These are phyloP conservation scores for Clathrus columnatus DNA, from an alignment of 768 basidiomycete genomes.

Conservation along the genomic window DNA sequence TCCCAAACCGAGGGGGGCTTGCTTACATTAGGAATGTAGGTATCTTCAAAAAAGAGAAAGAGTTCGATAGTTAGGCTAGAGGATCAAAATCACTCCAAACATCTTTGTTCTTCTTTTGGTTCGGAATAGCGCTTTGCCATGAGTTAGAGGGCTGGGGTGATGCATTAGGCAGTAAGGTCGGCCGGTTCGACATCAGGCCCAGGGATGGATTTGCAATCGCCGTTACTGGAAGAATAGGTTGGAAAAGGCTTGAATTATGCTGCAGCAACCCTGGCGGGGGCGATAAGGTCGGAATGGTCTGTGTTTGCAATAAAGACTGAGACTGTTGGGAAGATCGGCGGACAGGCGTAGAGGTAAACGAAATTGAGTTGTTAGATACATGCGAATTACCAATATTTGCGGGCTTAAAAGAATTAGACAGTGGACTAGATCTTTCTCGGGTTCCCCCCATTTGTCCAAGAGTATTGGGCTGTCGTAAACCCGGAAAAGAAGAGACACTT, in stretches of 20 bases:
- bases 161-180: constrained; percentile 23
- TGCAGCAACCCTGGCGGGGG: too few species aligned
- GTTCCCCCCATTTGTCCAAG: constrained; percentile 9
- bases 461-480: constrained; percentile 19
- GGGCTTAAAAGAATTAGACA: constrained; percentile 17
- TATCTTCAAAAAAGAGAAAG: neutral
- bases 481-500: constrained; percentile 23
- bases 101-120: constrained; percentile 44
- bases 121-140: constrained; percentile 28
- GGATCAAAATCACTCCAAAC: constrained; percentile 84
- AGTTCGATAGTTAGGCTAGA: constrained; percentile 35
- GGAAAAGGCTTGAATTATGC: constrained; percentile 5
- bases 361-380: constrained; percentile 10
- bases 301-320: neutral
- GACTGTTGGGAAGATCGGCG: constrained; percentile 16
- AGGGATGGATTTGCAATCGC: constrained; percentile 23
- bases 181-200: constrained; percentile 14
- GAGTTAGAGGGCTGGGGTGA: constrained; percentile 57
- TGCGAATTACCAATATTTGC: constrained; percentile 11
- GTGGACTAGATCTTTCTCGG: constrained; percentile 13
- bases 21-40: neutral
- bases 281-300: constrained; percentile 11
- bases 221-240: constrained; percentile 52
- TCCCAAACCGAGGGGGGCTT: too few species aligned
- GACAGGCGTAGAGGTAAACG: constrained; percentile 14